phyloP scores from a whole-genome alignment of 176 grass and related monocot genomes.

The Hordeum marinum region DNA sequence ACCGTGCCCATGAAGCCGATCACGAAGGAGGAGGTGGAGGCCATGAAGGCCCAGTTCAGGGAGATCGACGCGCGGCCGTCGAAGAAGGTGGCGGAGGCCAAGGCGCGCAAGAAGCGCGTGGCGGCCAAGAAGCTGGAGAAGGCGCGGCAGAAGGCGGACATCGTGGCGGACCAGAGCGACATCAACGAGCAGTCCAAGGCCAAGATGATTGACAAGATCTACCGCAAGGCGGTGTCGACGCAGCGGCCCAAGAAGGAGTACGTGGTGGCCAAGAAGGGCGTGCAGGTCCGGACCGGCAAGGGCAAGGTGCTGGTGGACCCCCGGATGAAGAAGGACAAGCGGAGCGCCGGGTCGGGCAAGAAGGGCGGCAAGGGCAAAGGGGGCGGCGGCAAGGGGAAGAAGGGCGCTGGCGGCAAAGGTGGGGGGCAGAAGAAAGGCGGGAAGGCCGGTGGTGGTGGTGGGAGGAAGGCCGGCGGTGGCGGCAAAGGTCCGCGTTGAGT shows the following conservation, averaged over 20 bases:
- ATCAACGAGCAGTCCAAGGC: conserved; percentile 72
- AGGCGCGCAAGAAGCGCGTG: conserved; percentile 84
- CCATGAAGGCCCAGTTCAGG: conserved; percentile 80
- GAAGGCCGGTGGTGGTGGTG: not conserved
- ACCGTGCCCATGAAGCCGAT: conserved; percentile 62
- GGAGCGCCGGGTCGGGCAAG: conserved; percentile 43
- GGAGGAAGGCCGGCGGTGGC: conserved; percentile 19
- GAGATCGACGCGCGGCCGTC: conserved; percentile 87
- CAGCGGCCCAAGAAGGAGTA: conserved; percentile 88
- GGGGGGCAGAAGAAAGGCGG: conserved; percentile 26
- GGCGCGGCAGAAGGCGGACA: conserved; percentile 77
- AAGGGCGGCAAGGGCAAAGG: conserved; percentile 46
- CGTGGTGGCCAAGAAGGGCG: conserved; percentile 88
- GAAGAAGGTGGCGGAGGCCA: conserved; percentile 92
- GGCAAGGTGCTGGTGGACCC: conserved; percentile 82
- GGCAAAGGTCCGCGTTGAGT: conserved; percentile 25
- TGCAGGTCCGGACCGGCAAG: conserved; percentile 54
- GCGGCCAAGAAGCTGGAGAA: conserved; percentile 67
- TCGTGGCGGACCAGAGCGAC: conserved; percentile 73
- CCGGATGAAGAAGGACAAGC: conserved; percentile 91
- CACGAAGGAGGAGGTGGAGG: conserved; percentile 74
- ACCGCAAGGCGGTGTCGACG: conserved; percentile 73
- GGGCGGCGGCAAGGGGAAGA: conserved; percentile 34
- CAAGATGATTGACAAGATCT: conserved; percentile 88
- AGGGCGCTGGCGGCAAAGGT: conserved; percentile 4